Base-by-base conservation (phyloP, 2,329 filamentous ascomycete genomes). In the Aspergillus clavatus region DNA sequence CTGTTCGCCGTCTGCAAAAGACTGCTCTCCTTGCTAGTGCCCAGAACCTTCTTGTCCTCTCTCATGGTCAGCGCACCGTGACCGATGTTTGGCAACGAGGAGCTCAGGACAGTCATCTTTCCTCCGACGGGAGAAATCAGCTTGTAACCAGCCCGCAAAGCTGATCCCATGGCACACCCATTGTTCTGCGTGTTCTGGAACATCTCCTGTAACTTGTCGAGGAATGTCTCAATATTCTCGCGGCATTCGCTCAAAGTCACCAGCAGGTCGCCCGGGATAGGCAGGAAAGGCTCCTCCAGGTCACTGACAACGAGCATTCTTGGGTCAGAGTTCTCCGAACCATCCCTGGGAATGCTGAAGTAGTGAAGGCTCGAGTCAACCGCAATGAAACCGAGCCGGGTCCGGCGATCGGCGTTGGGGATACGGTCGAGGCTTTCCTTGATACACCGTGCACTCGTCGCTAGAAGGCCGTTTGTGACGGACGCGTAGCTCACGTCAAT, bases 281-380 rank as follows among this genome's bases (percentile, higher is more conserved):
- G 93, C 48, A 98, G 74, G 75, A 97, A 98, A 5, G 93, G 93
- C 72, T 98, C 91, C 42, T 97, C 91, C 27, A 97, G 75, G 65
- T 97, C 91, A 65, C 89, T 95, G 38, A 97, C 85, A 42, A 97
- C 91, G 33, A 96, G 76, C 88, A 96, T 95, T 58, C 78, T 87
- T 1, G 90, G 86, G 58, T 96, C 89, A 35, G 81, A 84, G 58
- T 81, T 86, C 65, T 94, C 90, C 38, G 90, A 87, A 10, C 81
- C 82, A 62, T 97, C 91, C 55, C 89, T 86, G 33, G 90, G 89
- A 50, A 98, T 87, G 7, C 88, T 87, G 70, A 98, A 98, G 73
- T 96, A 98, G 70, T 97, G 89, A 53, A 98, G 74, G 61, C 88
- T 90, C 10, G 89, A 89, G 70, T 98, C 93, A 19, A 97, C 89